Base-by-base conservation (phyloP, 257 asterid genomes). In the Gynochthodes officinalis region DNA sequence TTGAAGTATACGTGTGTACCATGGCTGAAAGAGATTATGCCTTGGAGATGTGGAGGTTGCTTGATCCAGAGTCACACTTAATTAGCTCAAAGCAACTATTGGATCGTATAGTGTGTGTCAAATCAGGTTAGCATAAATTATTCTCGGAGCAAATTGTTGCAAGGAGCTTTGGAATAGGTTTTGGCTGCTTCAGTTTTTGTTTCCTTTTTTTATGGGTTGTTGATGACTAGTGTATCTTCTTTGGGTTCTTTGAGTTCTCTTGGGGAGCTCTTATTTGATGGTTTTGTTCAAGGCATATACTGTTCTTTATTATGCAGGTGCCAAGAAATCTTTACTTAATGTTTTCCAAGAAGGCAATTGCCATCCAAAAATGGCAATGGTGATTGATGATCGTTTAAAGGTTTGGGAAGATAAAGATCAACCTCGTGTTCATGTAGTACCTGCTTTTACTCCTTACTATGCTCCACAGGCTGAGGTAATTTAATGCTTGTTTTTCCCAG, bases 331-430 rank as follows among this genome's bases (percentile, higher is more conserved):
- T 30, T 81, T 95, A 86, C 89, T 86, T 71, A 85, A 81, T 77
- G 99, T 95, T 79, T 95, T 95, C 89, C 95, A 86, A 82, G 76
- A 77, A 83, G 98, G 98, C 39, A 87, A 71, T 73, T 91, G 99
- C 79, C 98, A 95, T 87, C 98, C 98, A 44, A 95, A 82, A 77
- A 87, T 95, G 97, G 93, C 99, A 37, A 92, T 95, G 99, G 99
- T 95, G 61, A 92, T 95, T 75, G 99, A 95, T 76, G 99, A 95
- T 77, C 97, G 99, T 59, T 67, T 89, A 75, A 90, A 89, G 82
- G 99, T 95, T 69, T 95, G 99, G 99, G 99, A 95, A 70, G 99
- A 92, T 63, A 95, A 86, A 85, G 99, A 95, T 77, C 99, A 95
- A 77, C 91, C 96, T 75, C 95, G 97, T 65, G 99, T 95, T 74